phyloP scores from a whole-genome alignment of 176 grass and related monocot species.

The Paspalum notatum region DNA sequence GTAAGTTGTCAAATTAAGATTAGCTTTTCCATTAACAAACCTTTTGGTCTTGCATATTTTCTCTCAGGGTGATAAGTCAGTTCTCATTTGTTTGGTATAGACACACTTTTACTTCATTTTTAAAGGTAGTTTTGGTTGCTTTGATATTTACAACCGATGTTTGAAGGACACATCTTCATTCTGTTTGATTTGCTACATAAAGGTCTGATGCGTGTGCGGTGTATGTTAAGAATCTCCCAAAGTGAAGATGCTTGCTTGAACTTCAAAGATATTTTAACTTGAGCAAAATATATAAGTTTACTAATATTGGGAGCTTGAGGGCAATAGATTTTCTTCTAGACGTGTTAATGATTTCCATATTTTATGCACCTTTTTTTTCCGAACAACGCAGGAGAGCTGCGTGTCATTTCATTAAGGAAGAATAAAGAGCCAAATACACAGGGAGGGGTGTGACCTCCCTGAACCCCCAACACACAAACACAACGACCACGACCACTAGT shows the following conservation, averaged over 20 bases:
- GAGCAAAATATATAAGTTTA: not conserved
- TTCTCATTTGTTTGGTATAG: conserved; percentile 30
- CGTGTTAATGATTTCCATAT: conserved; percentile 35
- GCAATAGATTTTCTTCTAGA: conserved; percentile 1
- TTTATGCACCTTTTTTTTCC: too few relatives aligned
- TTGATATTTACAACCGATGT: conserved; percentile 1
- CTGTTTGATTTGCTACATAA: conserved; percentile 37
- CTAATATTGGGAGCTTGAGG: conserved; percentile 29
- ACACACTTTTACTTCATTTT: not conserved
- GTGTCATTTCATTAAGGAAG: too few relatives aligned
- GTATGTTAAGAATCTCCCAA: conserved; percentile 5
- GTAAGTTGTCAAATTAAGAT: conserved; percentile 67
- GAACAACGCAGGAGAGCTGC: too few relatives aligned
- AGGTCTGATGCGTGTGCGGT: conserved; percentile 11
- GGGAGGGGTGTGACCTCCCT: too few relatives aligned
- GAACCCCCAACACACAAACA: too few relatives aligned
- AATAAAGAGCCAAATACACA: too few relatives aligned
- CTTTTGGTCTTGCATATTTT: conserved; percentile 24
- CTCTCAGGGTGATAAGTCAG: not conserved
- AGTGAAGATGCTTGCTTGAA: conserved; percentile 30
- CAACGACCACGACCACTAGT: too few relatives aligned
- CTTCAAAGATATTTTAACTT: conserved; percentile 21
- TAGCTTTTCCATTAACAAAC: conserved; percentile 32
- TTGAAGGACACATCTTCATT: conserved; percentile 30
- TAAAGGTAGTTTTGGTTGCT: conserved; percentile 20